Percentiles rank a stretch among this genome's conserved stretches.
Evolutionary conservation across 2,329 filamentous ascomycete genomes (phyloP).

Genomic region (Xylaria sp.): DNA sequence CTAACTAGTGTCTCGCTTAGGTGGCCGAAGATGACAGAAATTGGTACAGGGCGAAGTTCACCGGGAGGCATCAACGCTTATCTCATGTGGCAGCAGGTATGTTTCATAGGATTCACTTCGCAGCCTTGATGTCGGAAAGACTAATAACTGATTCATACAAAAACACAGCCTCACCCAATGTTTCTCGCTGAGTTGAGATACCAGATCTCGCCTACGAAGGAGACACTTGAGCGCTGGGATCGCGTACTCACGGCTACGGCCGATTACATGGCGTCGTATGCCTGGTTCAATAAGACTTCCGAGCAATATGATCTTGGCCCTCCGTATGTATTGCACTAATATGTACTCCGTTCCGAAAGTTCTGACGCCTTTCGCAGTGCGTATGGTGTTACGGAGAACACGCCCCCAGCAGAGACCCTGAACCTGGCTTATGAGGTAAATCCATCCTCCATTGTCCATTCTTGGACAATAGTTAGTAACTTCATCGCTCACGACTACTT

Average conservation of each 20-base stretch:
- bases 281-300: slow-evolving; percentile 47
- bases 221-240: slow-evolving; percentile 45
- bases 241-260: slow-evolving; percentile 44
- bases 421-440: slow-evolving; percentile 60
- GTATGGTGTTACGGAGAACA: slow-evolving; percentile 63
- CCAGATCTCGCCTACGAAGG: slow-evolving; percentile 41
- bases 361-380: slow-evolving; percentile 44
- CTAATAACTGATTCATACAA: not conserved
- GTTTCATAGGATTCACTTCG: not conserved
- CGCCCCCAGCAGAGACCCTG: slow-evolving; percentile 56
- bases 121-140: not conserved
- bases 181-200: slow-evolving; percentile 47
- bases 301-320: slow-evolving; percentile 56
- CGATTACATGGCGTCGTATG: slow-evolving; percentile 49
- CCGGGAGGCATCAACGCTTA: slow-evolving; percentile 62
- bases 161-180: slow-evolving; percentile 56
- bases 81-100: slow-evolving; percentile 60
- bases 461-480: too few relatives aligned
- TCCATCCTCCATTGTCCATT: not conserved
- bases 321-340: slow-evolving; percentile 44
- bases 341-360: not conserved
- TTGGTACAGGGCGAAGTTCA: slow-evolving; percentile 55
- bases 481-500: not conserved
- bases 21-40: slow-evolving; percentile 63
- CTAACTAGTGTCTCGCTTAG: slow-evolving; percentile 26